These are phyloP conservation scores for Aspergillus mulundensis DNA, from an alignment of 495 filamentous ascomycete genomes.

Conservation along the genomic window DNA sequence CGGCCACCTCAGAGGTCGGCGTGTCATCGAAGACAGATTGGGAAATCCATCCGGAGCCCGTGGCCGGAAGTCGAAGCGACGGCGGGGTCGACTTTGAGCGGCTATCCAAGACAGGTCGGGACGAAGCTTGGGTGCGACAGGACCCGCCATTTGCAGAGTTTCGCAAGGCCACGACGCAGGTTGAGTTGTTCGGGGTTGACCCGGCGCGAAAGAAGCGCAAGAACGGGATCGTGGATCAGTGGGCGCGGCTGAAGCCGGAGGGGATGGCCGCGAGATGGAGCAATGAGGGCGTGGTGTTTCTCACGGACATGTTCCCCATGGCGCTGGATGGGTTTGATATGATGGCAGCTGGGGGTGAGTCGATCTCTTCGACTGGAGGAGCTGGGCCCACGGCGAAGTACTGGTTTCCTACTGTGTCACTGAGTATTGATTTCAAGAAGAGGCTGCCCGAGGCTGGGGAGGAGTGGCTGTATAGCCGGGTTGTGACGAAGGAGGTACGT, in stretches of 20 bases:
- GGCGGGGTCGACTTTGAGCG: slow-evolving; percentile 23
- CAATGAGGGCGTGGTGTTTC: slow-evolving; percentile 52
- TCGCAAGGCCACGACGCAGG: slow-evolving; percentile 51
- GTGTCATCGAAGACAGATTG: slow-evolving; percentile 52
- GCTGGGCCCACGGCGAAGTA: slow-evolving; percentile 30
- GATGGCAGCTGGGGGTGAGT: slow-evolving; percentile 17
- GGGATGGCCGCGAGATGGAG: slow-evolving; percentile 46
- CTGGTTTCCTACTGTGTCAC: slow-evolving; percentile 78
- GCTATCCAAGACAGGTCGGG: slow-evolving; percentile 36
- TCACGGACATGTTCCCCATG: slow-evolving; percentile 62
- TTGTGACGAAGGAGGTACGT: slow-evolving; percentile 53
- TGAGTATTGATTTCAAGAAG: slow-evolving; percentile 67
- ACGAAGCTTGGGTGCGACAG: slow-evolving; percentile 29
- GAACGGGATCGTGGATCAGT: slow-evolving; percentile 59
- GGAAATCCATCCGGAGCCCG: slow-evolving; percentile 42
- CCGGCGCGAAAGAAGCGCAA: slow-evolving; percentile 6
- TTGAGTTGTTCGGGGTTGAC: slow-evolving; percentile 54
- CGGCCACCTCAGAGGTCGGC: slow-evolving; percentile 56
- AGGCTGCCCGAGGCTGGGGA: slow-evolving; percentile 53
- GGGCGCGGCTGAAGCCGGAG: slow-evolving; percentile 51
- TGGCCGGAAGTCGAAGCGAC: slow-evolving; percentile 26
- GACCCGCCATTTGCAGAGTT: slow-evolving; percentile 42
- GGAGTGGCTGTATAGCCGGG: slow-evolving; percentile 62
- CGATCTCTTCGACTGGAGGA: slow-evolving; percentile 12
- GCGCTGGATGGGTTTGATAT: slow-evolving; percentile 45